phyloP scores from a whole-genome alignment of 2,329 filamentous ascomycete genomes.

The Colletotrichum plurivorum region DNA sequence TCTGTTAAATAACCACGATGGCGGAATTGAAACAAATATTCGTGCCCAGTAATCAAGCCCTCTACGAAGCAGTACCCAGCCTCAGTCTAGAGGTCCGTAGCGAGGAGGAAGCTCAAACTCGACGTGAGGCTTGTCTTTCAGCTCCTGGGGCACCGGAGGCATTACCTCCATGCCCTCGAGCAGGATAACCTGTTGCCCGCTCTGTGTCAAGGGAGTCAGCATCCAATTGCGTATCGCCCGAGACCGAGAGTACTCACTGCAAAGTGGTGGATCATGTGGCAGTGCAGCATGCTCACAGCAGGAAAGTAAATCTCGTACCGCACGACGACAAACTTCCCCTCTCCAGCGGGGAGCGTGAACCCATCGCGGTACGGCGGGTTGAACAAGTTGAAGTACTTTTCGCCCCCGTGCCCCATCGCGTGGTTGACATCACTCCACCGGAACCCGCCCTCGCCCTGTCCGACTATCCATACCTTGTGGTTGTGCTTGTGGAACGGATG shows the following conservation, averaged over 20 bases:
- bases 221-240: neutral
- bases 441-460: constrained; percentile 9
- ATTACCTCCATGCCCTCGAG: constrained; percentile 32
- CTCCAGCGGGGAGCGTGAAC: constrained; percentile 17
- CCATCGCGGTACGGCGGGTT: constrained; percentile 23
- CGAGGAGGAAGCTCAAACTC: constrained; percentile 20
- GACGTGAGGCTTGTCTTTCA: constrained; percentile 27
- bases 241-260: neutral
- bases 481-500: constrained; percentile 36
- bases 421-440: neutral
- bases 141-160: constrained; percentile 17
- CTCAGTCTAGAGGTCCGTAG: constrained; percentile 26
- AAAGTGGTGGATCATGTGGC: constrained; percentile 36
- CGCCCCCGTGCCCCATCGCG: neutral
- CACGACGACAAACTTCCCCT: constrained; percentile 20
- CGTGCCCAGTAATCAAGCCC: too few relatives aligned
- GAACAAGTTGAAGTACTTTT: constrained; percentile 1
- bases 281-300: constrained; percentile 29
- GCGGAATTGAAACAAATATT: too few relatives aligned
- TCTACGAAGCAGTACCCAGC: too few relatives aligned
- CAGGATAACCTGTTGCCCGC: constrained; percentile 25
- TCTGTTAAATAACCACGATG: too few relatives aligned
- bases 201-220: neutral
- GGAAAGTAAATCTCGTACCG: constrained; percentile 26
- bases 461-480: constrained; percentile 29